Percentiles rank a stretch among this genome's conserved stretches.
phyloP scores from a whole-genome alignment of 2,329 filamentous ascomycete genomes.

The Penicillium sp. region DNA sequence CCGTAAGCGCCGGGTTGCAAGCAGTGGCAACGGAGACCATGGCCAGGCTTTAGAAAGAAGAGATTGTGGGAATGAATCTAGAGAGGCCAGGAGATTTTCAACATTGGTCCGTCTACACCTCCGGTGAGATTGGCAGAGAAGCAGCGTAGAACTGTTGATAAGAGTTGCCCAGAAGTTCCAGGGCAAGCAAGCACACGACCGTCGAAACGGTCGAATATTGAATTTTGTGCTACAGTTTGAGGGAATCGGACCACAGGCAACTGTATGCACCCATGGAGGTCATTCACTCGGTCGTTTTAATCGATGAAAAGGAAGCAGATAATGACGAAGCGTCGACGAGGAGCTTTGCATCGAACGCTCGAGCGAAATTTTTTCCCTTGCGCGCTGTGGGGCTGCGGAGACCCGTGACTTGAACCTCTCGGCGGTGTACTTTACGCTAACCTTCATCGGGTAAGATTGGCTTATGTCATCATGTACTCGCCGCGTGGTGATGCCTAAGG shows the following conservation, averaged over 20 bases:
- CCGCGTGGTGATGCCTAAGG: constrained; percentile 5
- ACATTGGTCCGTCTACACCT: constrained; percentile 24
- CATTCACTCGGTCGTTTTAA: constrained; percentile 11
- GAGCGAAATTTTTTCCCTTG: constrained; percentile 22
- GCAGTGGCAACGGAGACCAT: constrained; percentile 37
- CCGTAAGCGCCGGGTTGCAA: constrained; percentile 26
- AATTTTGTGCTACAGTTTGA: constrained; percentile 13
- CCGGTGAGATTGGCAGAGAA: constrained; percentile 3
- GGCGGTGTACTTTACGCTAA: constrained; percentile 17
- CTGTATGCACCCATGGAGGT: constrained; percentile 19
- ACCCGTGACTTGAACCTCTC: constrained; percentile 21
- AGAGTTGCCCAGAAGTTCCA: constrained; percentile 8
- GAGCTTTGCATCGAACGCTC: constrained; percentile 3
- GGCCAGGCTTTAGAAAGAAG: constrained; percentile 14
- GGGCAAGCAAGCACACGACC: constrained; percentile 26
- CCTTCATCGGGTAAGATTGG: constrained; percentile 9
- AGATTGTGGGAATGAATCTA: constrained; percentile 5
- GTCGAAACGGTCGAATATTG: constrained; percentile 6
- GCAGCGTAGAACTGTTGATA: constrained; percentile 9
- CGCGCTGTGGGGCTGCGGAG: constrained; percentile 26
- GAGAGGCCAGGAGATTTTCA: constrained; percentile 8
- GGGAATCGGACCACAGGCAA: constrained; percentile 8
- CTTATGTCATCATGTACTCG: constrained; percentile 15
- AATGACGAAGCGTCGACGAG: constrained; percentile 11
- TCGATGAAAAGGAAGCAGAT: constrained; percentile 17